phyloP scores from a whole-genome alignment of 805 yeast genomes.

The Ogataea henricii region DNA sequence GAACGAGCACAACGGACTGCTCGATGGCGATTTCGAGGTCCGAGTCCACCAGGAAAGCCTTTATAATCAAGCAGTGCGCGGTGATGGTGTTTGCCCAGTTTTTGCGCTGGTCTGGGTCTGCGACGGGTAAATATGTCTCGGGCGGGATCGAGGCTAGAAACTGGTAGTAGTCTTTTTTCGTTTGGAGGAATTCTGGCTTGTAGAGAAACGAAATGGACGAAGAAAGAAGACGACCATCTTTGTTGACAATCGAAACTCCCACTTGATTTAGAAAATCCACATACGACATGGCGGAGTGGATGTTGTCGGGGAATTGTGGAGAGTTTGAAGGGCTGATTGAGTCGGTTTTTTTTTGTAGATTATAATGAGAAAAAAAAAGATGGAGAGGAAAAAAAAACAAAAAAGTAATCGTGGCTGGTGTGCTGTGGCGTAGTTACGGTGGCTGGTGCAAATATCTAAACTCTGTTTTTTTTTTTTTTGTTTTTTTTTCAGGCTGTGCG shows the following conservation, averaged over 20 bases:
- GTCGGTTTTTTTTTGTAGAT: too few species aligned
- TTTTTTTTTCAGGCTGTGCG: conserved; percentile 2
- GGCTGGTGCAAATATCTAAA: background rate
- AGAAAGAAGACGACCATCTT: conserved; percentile 15
- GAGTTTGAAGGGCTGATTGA: too few species aligned
- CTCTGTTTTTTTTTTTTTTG: background rate
- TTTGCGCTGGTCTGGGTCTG: conserved; percentile 11
- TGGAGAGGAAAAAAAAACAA: background rate
- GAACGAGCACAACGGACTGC: conserved; percentile 19
- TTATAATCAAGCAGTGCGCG: conserved; percentile 17
- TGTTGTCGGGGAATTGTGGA: too few species aligned
- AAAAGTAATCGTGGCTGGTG: background rate
- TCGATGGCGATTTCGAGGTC: conserved; percentile 22
- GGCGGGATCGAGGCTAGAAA: conserved; percentile 19
- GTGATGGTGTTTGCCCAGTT: conserved; percentile 14
- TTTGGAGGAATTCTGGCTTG: conserved; percentile 21
- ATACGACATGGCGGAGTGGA: conserved; percentile 13
- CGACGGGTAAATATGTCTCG: conserved; percentile 14
- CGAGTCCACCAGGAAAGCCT: conserved; percentile 21
- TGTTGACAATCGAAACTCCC: conserved; percentile 11
- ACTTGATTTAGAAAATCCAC: conserved; percentile 17
- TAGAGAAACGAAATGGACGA: conserved; percentile 18
- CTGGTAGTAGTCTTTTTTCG: conserved; percentile 19
- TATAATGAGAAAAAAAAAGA: background rate
- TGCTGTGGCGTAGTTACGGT: background rate